Evolutionary conservation across 1,139 yeast genomes (phyloP).

Genomic region (Scheffersomyces quercinus): DNA sequence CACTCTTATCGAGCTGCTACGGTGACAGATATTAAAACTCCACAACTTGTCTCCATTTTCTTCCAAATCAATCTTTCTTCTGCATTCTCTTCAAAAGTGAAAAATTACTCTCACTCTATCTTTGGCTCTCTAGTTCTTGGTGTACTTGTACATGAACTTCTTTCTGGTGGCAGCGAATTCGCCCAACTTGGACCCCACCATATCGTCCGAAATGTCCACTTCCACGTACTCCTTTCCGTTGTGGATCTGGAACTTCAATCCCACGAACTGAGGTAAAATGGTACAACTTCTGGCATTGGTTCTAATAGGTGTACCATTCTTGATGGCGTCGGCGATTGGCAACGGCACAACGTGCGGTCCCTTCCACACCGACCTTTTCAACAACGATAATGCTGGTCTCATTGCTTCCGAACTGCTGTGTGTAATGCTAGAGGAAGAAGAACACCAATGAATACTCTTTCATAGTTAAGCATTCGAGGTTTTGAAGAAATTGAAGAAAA

Average conservation of each 20-base stretch:
- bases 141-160: slow-evolving; percentile 79
- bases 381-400: slow-evolving; percentile 57
- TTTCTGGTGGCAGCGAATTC: slow-evolving; percentile 94
- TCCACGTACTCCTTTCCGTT: slow-evolving; percentile 95
- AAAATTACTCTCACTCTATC: too few relatives aligned
- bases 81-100: too few relatives aligned
- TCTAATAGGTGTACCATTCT: slow-evolving; percentile 81
- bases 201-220: slow-evolving; percentile 83
- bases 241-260: slow-evolving; percentile 89
- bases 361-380: slow-evolving; percentile 80
- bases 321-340: slow-evolving; percentile 82
- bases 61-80: too few relatives aligned
- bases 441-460: too few relatives aligned
- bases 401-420: slow-evolving; percentile 27
- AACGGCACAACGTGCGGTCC: slow-evolving; percentile 95
- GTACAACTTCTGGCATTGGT: slow-evolving; percentile 95
- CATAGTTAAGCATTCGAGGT: too few relatives aligned
- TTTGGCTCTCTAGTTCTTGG: slow-evolving; percentile 44
- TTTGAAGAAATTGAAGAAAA: too few relatives aligned
- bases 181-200: slow-evolving; percentile 97
- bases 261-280: slow-evolving; percentile 92
- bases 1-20: too few relatives aligned
- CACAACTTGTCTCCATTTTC: too few relatives aligned
- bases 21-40: too few relatives aligned
- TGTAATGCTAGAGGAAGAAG: slow-evolving; percentile 1